Percentiles rank a stretch among this genome's conserved stretches.
Conservation (phyloP, 208 protist species). For the Trypanosomatidae sp. region DNA sequence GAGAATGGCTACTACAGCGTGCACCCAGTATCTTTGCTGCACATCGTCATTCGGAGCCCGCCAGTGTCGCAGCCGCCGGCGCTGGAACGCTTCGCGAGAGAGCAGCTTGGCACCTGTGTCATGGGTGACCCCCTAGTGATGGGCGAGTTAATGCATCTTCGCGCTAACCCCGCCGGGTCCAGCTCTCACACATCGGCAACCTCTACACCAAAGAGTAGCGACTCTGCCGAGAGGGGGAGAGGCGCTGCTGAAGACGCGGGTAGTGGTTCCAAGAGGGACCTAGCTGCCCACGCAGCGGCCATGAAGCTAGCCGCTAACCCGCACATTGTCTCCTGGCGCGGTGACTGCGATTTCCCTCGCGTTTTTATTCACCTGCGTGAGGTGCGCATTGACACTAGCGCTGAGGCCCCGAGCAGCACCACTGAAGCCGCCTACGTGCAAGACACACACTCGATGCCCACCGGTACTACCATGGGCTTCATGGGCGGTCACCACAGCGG, state of each 20-base stretch:
- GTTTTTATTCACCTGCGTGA: constrained; percentile 83
- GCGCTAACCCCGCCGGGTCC: background rate
- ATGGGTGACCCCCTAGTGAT: constrained; percentile 72
- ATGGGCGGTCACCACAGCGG: background rate
- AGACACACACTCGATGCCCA: background rate
- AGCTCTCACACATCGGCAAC: background rate
- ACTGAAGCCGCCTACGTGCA: background rate
- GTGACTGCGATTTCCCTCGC: constrained; percentile 86
- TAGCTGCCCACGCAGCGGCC: constrained; percentile 13
- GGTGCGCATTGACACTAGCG: constrained; percentile 33
- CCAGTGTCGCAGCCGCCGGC: constrained; percentile 50
- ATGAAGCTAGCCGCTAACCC: constrained; percentile 22
- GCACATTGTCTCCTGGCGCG: constrained; percentile 47
- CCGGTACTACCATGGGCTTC: background rate
- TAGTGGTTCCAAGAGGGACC: constrained; percentile 6
- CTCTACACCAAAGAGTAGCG: background rate
- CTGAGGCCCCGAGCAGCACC: constrained; percentile 4
- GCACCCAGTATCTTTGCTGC: constrained; percentile 75
- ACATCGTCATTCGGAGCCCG: constrained; percentile 61
- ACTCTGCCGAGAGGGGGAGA: background rate
- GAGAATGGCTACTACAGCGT: constrained; percentile 78
- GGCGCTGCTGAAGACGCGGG: background rate
- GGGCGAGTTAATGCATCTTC: constrained; percentile 29
- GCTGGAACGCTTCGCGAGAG: constrained; percentile 57
- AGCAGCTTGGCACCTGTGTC: constrained; percentile 58